phyloP scores from a whole-genome alignment of 495 filamentous ascomycete genomes.

The Penicillium egyptiacum region DNA sequence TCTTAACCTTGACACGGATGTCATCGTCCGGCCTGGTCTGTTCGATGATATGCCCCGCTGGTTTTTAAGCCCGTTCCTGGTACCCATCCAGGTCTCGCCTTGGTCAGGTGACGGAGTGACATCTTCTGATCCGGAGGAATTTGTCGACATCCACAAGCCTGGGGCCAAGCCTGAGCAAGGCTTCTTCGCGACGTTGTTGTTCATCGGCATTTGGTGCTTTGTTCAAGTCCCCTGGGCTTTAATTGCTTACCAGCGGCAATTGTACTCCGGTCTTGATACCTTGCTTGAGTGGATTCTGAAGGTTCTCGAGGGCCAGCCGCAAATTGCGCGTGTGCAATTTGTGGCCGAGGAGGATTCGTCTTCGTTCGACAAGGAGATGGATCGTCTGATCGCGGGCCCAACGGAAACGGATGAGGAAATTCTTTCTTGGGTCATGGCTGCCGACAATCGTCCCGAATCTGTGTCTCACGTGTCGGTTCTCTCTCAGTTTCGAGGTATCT shows the following conservation, averaged over 20 bases:
- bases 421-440: background rate
- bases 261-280: background rate
- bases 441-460: background rate
- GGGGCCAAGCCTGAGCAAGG: background rate
- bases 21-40: background rate
- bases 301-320: background rate
- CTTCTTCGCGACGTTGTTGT: background rate
- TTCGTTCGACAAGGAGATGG: background rate
- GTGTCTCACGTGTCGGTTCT: background rate
- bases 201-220: background rate
- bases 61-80: background rate
- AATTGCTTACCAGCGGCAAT: background rate
- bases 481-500: background rate
- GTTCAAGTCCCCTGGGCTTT: background rate
- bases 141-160: background rate
- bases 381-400: background rate
- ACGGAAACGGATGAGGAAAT: background rate
- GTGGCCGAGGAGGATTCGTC: background rate
- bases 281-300: background rate
- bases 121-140: background rate
- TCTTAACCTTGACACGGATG: background rate
- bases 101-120: background rate
- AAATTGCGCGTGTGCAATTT: slow-evolving; percentile 2
- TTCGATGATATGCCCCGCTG: background rate
- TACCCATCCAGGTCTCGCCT: background rate